Evolutionary conservation across 805 yeast genomes (phyloP).

Genomic region (Sugiyamaella marilandica): DNA sequence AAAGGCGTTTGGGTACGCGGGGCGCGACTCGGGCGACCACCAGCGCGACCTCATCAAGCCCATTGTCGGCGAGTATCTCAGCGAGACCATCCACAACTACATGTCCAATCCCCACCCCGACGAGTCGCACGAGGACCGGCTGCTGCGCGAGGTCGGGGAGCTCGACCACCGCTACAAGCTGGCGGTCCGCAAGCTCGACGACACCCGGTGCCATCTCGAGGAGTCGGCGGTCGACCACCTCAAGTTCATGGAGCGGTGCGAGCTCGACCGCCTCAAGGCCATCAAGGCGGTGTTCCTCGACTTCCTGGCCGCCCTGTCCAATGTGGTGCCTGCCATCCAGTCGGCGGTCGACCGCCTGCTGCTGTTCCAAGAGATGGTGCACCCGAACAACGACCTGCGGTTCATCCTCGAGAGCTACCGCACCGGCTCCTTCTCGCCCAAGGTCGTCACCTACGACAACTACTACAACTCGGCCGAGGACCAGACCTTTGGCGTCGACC

Average conservation of each 20-base stretch:
- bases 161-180: slow-evolving; percentile 55
- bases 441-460: slow-evolving; percentile 69
- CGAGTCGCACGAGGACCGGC: slow-evolving; percentile 46
- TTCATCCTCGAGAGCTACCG: slow-evolving; percentile 61
- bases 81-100: slow-evolving; percentile 27
- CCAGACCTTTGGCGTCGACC: slow-evolving; percentile 76
- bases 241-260: slow-evolving; percentile 77
- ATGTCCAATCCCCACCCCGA: slow-evolving; percentile 36
- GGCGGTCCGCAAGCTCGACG: slow-evolving; percentile 56
- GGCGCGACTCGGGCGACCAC: slow-evolving; percentile 20
- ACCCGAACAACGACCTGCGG: slow-evolving; percentile 63
- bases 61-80: slow-evolving; percentile 30
- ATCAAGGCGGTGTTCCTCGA: slow-evolving; percentile 71
- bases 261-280: slow-evolving; percentile 69
- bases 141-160: slow-evolving; percentile 52
- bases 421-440: slow-evolving; percentile 73
- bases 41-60: slow-evolving; percentile 17
- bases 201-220: slow-evolving; percentile 66
- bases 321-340: slow-evolving; percentile 54
- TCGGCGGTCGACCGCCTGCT: slow-evolving; percentile 56
- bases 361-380: slow-evolving; percentile 63
- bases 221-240: slow-evolving; percentile 65
- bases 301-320: slow-evolving; percentile 61
- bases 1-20: slow-evolving; percentile 54
- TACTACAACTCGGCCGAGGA: slow-evolving; percentile 64